Evolutionary conservation across 1,284 basidiomycete species (phyloP).

Genomic region (Fomitopsis palustris): DNA sequence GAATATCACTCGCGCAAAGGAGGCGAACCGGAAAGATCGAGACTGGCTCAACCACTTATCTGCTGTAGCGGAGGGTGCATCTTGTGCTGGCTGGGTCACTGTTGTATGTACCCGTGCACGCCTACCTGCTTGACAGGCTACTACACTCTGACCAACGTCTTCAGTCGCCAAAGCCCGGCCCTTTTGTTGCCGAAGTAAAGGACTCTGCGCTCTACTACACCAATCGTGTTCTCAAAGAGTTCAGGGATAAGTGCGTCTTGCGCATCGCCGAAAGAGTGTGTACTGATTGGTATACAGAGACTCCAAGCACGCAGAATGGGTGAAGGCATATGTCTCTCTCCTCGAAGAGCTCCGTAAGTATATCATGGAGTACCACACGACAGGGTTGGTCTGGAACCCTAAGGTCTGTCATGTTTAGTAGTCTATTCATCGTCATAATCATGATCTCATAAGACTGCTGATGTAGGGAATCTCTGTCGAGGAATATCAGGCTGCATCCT

Average conservation of each 20-base stretch:
- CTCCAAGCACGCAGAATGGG: slow-evolving; percentile 89
- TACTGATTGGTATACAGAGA: slow-evolving; percentile 51
- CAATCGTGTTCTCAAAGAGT: slow-evolving; percentile 90
- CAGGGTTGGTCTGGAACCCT: slow-evolving; percentile 88
- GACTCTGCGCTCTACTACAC: slow-evolving; percentile 90
- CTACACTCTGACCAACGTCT: neutral
- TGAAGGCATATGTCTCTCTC: slow-evolving; percentile 66
- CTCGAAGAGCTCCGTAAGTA: slow-evolving; percentile 84
- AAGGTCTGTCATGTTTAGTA: slow-evolving; percentile 46
- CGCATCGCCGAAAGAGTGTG: neutral
- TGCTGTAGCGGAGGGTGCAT: slow-evolving; percentile 79
- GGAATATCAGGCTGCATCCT: slow-evolving; percentile 42
- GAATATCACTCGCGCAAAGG: slow-evolving; percentile 77
- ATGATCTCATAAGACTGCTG: neutral
- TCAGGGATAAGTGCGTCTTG: slow-evolving; percentile 78
- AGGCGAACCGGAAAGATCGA: slow-evolving; percentile 78
- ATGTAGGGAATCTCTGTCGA: slow-evolving; percentile 60
- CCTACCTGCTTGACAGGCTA: neutral
- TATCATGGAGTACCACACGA: slow-evolving; percentile 84
- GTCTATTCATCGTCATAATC: neutral
- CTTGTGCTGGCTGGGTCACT: slow-evolving; percentile 91
- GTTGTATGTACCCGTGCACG: slow-evolving; percentile 47
- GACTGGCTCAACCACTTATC: slow-evolving; percentile 84
- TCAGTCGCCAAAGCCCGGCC: slow-evolving; percentile 81
- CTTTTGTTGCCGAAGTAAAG: slow-evolving; percentile 83